These are phyloP conservation scores for Suillus subluteus DNA, from an alignment of 768 basidiomycete genomes.

Conservation along the genomic window DNA sequence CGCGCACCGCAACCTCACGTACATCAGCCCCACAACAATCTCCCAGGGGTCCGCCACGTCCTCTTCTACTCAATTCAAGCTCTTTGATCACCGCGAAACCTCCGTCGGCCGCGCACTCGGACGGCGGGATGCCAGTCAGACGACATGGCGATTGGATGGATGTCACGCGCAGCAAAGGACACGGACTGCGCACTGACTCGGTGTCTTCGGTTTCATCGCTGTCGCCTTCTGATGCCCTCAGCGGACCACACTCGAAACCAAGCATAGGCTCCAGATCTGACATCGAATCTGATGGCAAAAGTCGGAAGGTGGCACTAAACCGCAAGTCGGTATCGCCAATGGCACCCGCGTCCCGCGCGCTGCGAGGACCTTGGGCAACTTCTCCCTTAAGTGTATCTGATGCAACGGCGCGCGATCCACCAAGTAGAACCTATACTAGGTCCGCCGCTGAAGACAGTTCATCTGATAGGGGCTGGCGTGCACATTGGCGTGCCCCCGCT, in stretches of 20 bases:
- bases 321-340: slow-evolving; percentile 73
- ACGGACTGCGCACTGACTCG: slow-evolving; percentile 52
- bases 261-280: slow-evolving; percentile 45
- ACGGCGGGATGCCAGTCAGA: slow-evolving; percentile 37
- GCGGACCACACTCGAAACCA: slow-evolving; percentile 35
- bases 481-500: slow-evolving; percentile 25
- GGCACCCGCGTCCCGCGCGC: slow-evolving; percentile 55
- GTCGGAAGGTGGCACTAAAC: slow-evolving; percentile 66
- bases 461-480: slow-evolving; percentile 35
- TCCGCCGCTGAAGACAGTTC: slow-evolving; percentile 26
- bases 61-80: slow-evolving; percentile 64
- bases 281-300: slow-evolving; percentile 59
- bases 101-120: slow-evolving; percentile 35
- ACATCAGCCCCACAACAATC: slow-evolving; percentile 34
- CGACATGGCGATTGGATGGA: slow-evolving; percentile 51
- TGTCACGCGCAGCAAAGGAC: slow-evolving; percentile 44
- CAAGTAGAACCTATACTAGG: slow-evolving; percentile 17
- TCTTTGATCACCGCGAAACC: slow-evolving; percentile 42
- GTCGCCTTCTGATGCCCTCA: slow-evolving; percentile 56
- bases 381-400: slow-evolving; percentile 50
- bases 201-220: slow-evolving; percentile 68
- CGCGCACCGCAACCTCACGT: slow-evolving; percentile 33
- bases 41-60: slow-evolving; percentile 62
- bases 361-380: slow-evolving; percentile 38
- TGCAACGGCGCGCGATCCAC: slow-evolving; percentile 36